Percentiles rank a stretch among this genome's conserved stretches.
Evolutionary conservation across 345 rosid genomes (phyloP).

Genomic region (Orychophragmus violaceus): DNA sequence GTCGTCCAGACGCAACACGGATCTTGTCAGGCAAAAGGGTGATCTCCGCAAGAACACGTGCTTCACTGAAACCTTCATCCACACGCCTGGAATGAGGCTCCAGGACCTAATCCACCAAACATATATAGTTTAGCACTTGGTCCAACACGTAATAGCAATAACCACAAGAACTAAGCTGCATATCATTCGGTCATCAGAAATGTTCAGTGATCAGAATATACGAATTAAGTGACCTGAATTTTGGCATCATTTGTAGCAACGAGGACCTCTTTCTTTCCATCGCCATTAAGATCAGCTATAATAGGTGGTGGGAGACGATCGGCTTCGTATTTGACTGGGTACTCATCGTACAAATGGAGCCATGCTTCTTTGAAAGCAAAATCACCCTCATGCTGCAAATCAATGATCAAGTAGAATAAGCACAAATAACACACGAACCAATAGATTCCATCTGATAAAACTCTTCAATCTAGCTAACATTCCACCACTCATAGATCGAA

Average conservation of each 20-base stretch:
- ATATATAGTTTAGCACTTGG: not conserved
- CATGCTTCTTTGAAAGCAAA: slow-evolving; percentile 95
- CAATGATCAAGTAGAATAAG: not conserved
- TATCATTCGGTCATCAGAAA: not conserved
- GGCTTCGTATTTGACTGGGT: slow-evolving; percentile 77
- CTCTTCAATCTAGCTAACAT: not conserved
- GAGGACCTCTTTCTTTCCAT: slow-evolving; percentile 83
- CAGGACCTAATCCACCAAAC: slow-evolving; percentile 44
- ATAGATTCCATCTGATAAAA: not conserved
- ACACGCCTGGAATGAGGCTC: slow-evolving; percentile 78
- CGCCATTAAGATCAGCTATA: slow-evolving; percentile 91
- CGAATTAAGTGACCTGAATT: slow-evolving; percentile 58
- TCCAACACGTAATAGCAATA: not conserved
- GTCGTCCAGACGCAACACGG: slow-evolving; percentile 76
- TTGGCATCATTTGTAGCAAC: slow-evolving; percentile 92
- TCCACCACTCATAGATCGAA: not conserved
- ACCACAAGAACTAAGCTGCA: not conserved
- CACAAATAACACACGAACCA: not conserved
- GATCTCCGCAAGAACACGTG: slow-evolving; percentile 61
- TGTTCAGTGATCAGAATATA: not conserved
- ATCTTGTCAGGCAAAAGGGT: slow-evolving; percentile 74
- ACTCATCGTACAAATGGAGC: slow-evolving; percentile 77
- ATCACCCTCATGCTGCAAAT: slow-evolving; percentile 85
- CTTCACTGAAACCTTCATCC: slow-evolving; percentile 87
- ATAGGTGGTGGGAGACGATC: slow-evolving; percentile 93